These are phyloP conservation scores for Ambrosiella cleistominuta DNA, from an alignment of 2,329 filamentous ascomycete species.

Conservation along the genomic window DNA sequence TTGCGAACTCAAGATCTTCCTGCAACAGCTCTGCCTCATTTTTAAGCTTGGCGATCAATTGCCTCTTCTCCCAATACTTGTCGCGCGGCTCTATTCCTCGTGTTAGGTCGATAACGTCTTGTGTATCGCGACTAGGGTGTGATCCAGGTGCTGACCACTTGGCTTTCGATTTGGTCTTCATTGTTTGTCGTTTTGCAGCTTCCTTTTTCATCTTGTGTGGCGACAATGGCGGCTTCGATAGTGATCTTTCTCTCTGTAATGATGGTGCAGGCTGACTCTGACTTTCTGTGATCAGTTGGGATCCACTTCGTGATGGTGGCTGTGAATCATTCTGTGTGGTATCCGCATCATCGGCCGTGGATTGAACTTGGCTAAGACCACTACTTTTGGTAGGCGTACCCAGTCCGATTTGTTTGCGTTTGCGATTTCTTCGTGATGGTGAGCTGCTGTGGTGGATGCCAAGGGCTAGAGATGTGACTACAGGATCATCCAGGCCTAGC, in stretches of 20 bases:
- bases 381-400: constrained; percentile 26
- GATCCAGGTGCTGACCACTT: constrained; percentile 5
- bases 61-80: constrained; percentile 31
- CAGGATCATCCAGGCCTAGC: constrained; percentile 30
- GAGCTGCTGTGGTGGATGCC: constrained; percentile 29
- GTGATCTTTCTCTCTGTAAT: neutral
- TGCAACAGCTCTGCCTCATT: constrained; percentile 39
- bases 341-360: neutral
- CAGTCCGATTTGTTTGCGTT: constrained; percentile 21
- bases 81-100: constrained; percentile 27
- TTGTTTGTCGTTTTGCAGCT: neutral
- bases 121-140: constrained; percentile 14
- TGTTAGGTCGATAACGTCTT: constrained; percentile 18
- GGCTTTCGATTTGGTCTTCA: constrained; percentile 5
- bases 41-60: constrained; percentile 33
- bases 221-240: neutral
- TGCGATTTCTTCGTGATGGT: constrained; percentile 3
- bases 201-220: neutral
- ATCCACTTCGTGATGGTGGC: too few species aligned
- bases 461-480: constrained; percentile 35
- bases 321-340: too few species aligned
- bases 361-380: constrained; percentile 20
- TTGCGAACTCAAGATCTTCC: constrained; percentile 38
- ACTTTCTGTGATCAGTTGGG: neutral
- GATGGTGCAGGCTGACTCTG: neutral